Percentiles rank a stretch among this genome's conserved stretches.
These are phyloP conservation scores for Austroboletus olivaceoglutinosus DNA, from an alignment of 1,284 basidiomycete genomes.

Conservation along the genomic window DNA sequence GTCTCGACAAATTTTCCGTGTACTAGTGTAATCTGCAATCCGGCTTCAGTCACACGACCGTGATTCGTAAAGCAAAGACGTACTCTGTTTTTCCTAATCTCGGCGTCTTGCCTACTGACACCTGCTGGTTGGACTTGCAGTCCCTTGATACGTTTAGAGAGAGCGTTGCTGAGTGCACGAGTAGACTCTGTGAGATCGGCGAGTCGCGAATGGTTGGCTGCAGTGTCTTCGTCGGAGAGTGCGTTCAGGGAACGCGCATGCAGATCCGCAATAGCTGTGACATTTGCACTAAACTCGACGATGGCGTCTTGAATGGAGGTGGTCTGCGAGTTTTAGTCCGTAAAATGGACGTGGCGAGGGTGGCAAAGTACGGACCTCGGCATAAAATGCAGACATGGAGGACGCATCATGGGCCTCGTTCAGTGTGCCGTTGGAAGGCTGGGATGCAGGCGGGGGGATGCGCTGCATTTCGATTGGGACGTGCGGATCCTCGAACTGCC, in stretches of 20 bases:
- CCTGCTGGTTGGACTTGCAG: constrained; percentile 42
- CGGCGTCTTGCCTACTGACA: constrained; percentile 46
- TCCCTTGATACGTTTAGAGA: constrained; percentile 66
- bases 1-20: constrained; percentile 66
- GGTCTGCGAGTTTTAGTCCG: constrained; percentile 36
- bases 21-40: constrained; percentile 49
- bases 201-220: constrained; percentile 47
- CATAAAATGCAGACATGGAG: constrained; percentile 31
- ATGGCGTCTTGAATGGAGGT: constrained; percentile 59
- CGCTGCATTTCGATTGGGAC: constrained; percentile 31
- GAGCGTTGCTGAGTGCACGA: constrained; percentile 54
- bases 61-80: constrained; percentile 30
- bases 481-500: constrained; percentile 24
- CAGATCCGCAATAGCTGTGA: constrained; percentile 56
- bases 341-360: neutral
- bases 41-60: neutral
- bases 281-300: constrained; percentile 52
- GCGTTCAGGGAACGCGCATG: constrained; percentile 59
- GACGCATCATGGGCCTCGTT: constrained; percentile 16
- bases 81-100: constrained; percentile 72
- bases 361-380: constrained; percentile 25
- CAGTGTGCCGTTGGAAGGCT: constrained; percentile 13
- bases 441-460: constrained; percentile 11
- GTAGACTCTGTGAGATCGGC: constrained; percentile 63
- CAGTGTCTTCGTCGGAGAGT: constrained; percentile 48